Conservation (phyloP, 768 basidiomycete genomes). For the Suillus weaverae region DNA sequence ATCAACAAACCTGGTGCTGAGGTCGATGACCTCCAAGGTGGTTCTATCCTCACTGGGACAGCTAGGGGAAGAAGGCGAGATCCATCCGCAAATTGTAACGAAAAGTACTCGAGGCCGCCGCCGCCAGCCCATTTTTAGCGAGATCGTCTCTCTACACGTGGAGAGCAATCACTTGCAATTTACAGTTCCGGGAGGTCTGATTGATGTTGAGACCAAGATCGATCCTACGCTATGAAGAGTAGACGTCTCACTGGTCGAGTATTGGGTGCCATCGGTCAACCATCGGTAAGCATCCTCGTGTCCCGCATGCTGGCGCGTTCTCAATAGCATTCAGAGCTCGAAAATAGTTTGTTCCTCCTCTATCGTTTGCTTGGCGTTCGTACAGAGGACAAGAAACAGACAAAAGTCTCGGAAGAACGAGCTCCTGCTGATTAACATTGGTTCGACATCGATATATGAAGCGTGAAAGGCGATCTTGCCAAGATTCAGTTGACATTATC, state of each 20-base stretch:
- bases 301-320: background rate
- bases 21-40: too few relatives aligned
- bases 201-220: slow-evolving; percentile 52
- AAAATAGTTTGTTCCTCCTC: slow-evolving; percentile 92
- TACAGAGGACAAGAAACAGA: slow-evolving; percentile 98
- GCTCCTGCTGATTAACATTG: slow-evolving; percentile 94
- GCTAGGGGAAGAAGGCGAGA: slow-evolving; percentile 87
- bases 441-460: slow-evolving; percentile 95
- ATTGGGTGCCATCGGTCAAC: slow-evolving; percentile 93
- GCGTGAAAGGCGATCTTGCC: slow-evolving; percentile 92
- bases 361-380: slow-evolving; percentile 94
- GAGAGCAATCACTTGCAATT: slow-evolving; percentile 80
- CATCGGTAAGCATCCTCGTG: slow-evolving; percentile 54
- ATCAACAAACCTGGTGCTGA: too few relatives aligned
- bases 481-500: slow-evolving; percentile 96
- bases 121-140: slow-evolving; percentile 57
- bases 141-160: slow-evolving; percentile 79
- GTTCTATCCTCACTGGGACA: too few relatives aligned
- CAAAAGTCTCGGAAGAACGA: slow-evolving; percentile 95
- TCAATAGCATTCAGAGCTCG: slow-evolving; percentile 57
- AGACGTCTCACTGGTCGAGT: slow-evolving; percentile 96
- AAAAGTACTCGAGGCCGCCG: slow-evolving; percentile 87
- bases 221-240: slow-evolving; percentile 96
- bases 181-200: too few relatives aligned
- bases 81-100: slow-evolving; percentile 65